Conservation (phyloP, 192 early-diverging fungal genomes). For the Dissophora globulifera region DNA sequence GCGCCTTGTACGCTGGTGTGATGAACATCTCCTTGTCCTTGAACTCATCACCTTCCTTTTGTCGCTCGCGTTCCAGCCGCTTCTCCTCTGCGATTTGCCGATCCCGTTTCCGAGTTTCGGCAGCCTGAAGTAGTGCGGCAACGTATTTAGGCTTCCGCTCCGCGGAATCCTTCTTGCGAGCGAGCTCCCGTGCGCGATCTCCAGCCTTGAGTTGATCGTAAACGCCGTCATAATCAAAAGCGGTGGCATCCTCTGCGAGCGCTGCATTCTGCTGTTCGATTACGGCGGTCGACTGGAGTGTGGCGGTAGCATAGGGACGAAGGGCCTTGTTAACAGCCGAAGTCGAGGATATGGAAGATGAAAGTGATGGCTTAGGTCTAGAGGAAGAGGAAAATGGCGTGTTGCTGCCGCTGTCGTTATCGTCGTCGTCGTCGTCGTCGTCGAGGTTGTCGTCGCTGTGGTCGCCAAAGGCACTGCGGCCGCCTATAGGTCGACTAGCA, state of each 20-base stretch:
- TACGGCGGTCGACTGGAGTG: slow-evolving; percentile 31
- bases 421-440: slow-evolving; percentile 3
- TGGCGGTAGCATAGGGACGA: slow-evolving; percentile 36
- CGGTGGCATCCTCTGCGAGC: slow-evolving; percentile 72
- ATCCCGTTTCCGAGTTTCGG: slow-evolving; percentile 76
- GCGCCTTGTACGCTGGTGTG: slow-evolving; percentile 71
- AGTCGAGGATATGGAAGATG: slow-evolving; percentile 20
- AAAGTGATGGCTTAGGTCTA: neutral
- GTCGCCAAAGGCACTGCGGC: slow-evolving; percentile 35
- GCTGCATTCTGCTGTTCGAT: slow-evolving; percentile 68
- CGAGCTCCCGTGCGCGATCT: slow-evolving; percentile 61
- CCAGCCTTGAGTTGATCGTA: slow-evolving; percentile 77
- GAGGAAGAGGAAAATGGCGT: slow-evolving; percentile 6
- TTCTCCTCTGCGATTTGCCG: slow-evolving; percentile 73
- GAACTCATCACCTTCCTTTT: slow-evolving; percentile 76
- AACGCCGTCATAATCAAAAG: slow-evolving; percentile 83
- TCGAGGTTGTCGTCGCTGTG: slow-evolving; percentile 45
- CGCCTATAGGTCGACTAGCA: slow-evolving; percentile 26
- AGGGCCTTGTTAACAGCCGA: slow-evolving; percentile 40
- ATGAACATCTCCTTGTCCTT: slow-evolving; percentile 84
- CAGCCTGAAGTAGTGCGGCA: slow-evolving; percentile 65
- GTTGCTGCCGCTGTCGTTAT: no score
- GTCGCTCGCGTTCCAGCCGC: slow-evolving; percentile 76
- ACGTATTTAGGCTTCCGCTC: slow-evolving; percentile 75
- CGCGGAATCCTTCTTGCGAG: slow-evolving; percentile 54